Conservation (phyloP, 805 yeast genomes). For the Kregervanrija pseudodelftensis region DNA sequence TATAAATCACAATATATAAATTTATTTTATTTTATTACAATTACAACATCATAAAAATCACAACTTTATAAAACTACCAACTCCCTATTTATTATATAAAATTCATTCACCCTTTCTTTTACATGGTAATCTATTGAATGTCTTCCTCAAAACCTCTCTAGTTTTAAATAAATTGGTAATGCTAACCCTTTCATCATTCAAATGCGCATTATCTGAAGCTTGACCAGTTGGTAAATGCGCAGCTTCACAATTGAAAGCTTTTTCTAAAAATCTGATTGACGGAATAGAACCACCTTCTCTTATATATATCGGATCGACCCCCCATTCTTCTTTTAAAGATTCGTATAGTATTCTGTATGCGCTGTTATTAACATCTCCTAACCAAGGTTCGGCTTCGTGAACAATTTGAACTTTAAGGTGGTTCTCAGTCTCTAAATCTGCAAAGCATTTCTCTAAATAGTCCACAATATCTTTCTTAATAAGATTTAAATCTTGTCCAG, state of each 20-base stretch:
- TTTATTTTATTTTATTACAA: not conserved
- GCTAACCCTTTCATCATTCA: slow-evolving; percentile 78
- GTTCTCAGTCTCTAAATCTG: slow-evolving; percentile 50
- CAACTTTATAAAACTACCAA: too few relatives aligned
- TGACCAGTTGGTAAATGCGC: slow-evolving; percentile 97
- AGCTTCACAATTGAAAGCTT: slow-evolving; percentile 77
- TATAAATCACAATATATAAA: too few relatives aligned
- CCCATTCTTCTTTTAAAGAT: slow-evolving; percentile 69
- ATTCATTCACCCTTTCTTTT: slow-evolving; percentile 5
- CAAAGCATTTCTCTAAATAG: slow-evolving; percentile 44
- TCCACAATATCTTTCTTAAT: slow-evolving; percentile 45
- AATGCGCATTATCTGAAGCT: slow-evolving; percentile 88
- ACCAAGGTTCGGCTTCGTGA: slow-evolving; percentile 94
- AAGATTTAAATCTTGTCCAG: slow-evolving; percentile 65
- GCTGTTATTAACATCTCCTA: slow-evolving; percentile 74
- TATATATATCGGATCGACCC: slow-evolving; percentile 70
- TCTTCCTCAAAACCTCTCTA: slow-evolving; percentile 52
- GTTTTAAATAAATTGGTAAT: slow-evolving; percentile 72
- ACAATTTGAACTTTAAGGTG: slow-evolving; percentile 51
- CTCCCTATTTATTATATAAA: not conserved
- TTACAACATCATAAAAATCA: too few relatives aligned
- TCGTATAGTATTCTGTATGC: slow-evolving; percentile 62
- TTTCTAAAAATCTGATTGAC: slow-evolving; percentile 76
- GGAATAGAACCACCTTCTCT: slow-evolving; percentile 98
- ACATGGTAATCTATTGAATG: slow-evolving; percentile 36